Conservation (phyloP, 1,139 yeast species). For the Torulaspora globosa region DNA sequence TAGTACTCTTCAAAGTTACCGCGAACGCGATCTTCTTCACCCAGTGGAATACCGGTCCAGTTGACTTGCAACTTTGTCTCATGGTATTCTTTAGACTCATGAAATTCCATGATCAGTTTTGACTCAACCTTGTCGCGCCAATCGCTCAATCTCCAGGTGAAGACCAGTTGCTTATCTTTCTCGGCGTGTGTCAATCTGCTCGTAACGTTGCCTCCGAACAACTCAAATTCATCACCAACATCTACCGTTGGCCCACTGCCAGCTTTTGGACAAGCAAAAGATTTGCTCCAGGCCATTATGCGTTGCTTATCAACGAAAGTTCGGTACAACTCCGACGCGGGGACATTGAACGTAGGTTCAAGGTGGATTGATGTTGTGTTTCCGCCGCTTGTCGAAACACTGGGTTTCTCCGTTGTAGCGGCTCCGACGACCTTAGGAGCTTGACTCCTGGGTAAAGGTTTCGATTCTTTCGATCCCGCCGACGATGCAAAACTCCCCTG, state of each 20-base stretch:
- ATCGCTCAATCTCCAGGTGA: constrained; percentile 81
- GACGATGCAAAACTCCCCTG: constrained; percentile 33
- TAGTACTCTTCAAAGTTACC: constrained; percentile 86
- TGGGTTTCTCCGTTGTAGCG: constrained; percentile 40
- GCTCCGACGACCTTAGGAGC: constrained; percentile 18
- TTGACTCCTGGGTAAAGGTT: constrained; percentile 18
- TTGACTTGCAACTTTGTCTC: constrained; percentile 78
- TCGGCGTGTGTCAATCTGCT: constrained; percentile 64
- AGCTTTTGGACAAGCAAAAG: constrained; percentile 38
- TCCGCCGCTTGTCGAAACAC: constrained; percentile 15
- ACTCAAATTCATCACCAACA: constrained; percentile 59
- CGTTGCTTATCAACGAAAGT: constrained; percentile 73
- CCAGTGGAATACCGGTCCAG: constrained; percentile 90
- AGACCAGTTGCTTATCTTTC: constrained; percentile 52
- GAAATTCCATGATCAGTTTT: constrained; percentile 56
- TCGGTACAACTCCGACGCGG: constrained; percentile 77
- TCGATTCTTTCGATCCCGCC: constrained; percentile 19
- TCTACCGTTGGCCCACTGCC: constrained; percentile 23
- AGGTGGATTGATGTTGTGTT: constrained; percentile 77
- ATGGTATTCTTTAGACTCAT: constrained; percentile 59
- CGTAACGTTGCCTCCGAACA: constrained; percentile 85
- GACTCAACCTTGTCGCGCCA: constrained; percentile 89
- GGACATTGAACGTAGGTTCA: constrained; percentile 77
- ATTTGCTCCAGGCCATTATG: constrained; percentile 85
- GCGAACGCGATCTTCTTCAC: constrained; percentile 90